Evolutionary conservation across 306 rosid genomes (phyloP).

Genomic region (Cicer pinnatifidum): DNA sequence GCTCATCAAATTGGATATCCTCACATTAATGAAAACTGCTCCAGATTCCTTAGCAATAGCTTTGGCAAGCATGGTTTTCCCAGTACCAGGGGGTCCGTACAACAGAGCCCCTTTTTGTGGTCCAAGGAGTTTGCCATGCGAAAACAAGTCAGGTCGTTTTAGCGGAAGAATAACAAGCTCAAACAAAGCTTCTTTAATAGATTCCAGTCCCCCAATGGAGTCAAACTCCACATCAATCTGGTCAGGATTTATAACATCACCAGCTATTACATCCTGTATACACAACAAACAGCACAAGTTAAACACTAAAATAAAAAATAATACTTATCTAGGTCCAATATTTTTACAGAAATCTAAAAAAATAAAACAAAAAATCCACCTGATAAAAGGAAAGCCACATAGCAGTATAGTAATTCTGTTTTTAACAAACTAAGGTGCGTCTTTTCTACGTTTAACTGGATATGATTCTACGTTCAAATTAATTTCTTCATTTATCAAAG

Average conservation of each 20-base stretch:
- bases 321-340: conserved; percentile 6
- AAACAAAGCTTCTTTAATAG: conserved; percentile 78
- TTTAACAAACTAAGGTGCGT: conserved; percentile 4
- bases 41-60: conserved; percentile 97
- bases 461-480: neutral
- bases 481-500: neutral
- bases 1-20: conserved; percentile 98
- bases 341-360: neutral
- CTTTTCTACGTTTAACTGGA: neutral
- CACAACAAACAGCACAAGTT: conserved; percentile 29
- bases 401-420: conserved; percentile 1
- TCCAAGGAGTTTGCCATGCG: conserved; percentile 84
- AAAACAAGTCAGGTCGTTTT: conserved; percentile 77
- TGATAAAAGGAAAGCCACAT: neutral
- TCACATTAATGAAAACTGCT: conserved; percentile 91
- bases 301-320: neutral
- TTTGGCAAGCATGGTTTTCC: conserved; percentile 99
- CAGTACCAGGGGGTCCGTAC: conserved; percentile 98
- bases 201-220: conserved; percentile 85
- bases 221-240: conserved; percentile 85
- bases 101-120: conserved; percentile 92
- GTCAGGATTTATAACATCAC: conserved; percentile 97
- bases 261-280: conserved; percentile 94
- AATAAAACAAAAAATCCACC: neutral
- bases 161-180: conserved; percentile 94